These are phyloP conservation scores for Exophiala bonariae DNA, from an alignment of 2,329 filamentous ascomycete species.

Conservation along the genomic window DNA sequence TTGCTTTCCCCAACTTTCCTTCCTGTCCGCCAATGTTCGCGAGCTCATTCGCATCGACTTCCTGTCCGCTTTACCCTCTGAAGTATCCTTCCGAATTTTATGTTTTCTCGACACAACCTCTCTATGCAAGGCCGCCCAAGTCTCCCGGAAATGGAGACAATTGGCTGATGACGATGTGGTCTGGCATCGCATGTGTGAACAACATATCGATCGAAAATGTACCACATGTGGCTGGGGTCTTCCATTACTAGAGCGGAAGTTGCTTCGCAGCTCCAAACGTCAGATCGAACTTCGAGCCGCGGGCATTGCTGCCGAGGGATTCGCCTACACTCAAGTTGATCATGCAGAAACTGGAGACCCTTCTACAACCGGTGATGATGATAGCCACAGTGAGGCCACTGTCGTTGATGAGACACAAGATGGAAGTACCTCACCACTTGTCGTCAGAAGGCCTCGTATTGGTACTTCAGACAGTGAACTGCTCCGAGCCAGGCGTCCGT, in stretches of 20 bases:
- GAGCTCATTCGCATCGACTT: constrained; percentile 99
- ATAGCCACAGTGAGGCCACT: constrained; percentile 12
- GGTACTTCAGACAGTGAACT: constrained; percentile 12
- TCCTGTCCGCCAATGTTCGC: constrained; percentile 83
- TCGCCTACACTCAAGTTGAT: constrained; percentile 48
- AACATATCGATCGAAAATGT: constrained; percentile 92
- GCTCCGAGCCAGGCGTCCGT: constrained; percentile 56
- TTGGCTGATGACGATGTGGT: constrained; percentile 97
- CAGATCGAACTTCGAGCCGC: constrained; percentile 73
- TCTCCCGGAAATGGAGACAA: constrained; percentile 82
- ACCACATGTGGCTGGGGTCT: constrained; percentile 95
- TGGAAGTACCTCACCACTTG: constrained; percentile 13
- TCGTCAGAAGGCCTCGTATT: constrained; percentile 9
- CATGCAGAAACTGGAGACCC: constrained; percentile 1
- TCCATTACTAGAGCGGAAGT: constrained; percentile 83
- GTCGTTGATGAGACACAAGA: constrained; percentile 16
- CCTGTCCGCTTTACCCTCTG: constrained; percentile 79
- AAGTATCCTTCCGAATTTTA: constrained; percentile 90
- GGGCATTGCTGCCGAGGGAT: constrained; percentile 57
- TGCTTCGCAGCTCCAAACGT: constrained; percentile 80
- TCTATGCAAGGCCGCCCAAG: constrained; percentile 92
- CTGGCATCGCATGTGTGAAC: constrained; percentile 98
- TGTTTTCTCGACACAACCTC: constrained; percentile 91
- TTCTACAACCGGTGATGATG: constrained; percentile 9
- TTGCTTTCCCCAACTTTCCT: constrained; percentile 95